These are phyloP conservation scores for Syncephalastrum contaminatum DNA, from an alignment of 371 early-diverging fungal species.

Conservation along the genomic window DNA sequence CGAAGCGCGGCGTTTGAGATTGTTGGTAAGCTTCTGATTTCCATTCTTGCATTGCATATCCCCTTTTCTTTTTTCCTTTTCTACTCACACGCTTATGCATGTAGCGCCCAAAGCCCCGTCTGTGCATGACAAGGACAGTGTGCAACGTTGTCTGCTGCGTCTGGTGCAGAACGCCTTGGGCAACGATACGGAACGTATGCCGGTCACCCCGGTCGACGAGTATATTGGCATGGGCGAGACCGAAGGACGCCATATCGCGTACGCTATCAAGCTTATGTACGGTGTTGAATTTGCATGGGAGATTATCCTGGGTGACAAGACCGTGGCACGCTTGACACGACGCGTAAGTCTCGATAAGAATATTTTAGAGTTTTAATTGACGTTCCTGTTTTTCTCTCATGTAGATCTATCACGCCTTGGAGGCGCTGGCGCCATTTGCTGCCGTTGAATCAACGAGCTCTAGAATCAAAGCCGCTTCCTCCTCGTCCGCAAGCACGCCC, in stretches of 20 bases:
- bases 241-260: conserved; percentile 75
- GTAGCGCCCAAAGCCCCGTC: conserved; percentile 11
- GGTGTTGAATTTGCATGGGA: conserved; percentile 89
- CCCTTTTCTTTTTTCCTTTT: conserved; percentile 3
- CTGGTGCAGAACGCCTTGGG: conserved; percentile 39
- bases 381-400: neutral
- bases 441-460: neutral
- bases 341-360: conserved; percentile 25
- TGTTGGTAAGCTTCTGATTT: conserved; percentile 29
- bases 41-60: neutral
- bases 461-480: too few species aligned
- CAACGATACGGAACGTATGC: conserved; percentile 54
- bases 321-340: conserved; percentile 45
- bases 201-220: conserved; percentile 51
- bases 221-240: conserved; percentile 65
- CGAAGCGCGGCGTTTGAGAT: conserved; percentile 80
- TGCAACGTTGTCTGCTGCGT: conserved; percentile 26
- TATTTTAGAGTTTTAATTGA: neutral
- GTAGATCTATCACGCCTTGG: conserved; percentile 35
- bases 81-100: conserved; percentile 9
- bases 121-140: conserved; percentile 15
- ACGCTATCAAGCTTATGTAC: conserved; percentile 76
- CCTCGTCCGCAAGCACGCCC: too few species aligned
- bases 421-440: conserved; percentile 35
- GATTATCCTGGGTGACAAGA: conserved; percentile 64